A percentile compares a stretch with the other conserved stretches of the same genome.
Evolutionary conservation across 75 land plant genomes (phyloP).

Genomic region (Isoetes taiwanensis): DNA sequence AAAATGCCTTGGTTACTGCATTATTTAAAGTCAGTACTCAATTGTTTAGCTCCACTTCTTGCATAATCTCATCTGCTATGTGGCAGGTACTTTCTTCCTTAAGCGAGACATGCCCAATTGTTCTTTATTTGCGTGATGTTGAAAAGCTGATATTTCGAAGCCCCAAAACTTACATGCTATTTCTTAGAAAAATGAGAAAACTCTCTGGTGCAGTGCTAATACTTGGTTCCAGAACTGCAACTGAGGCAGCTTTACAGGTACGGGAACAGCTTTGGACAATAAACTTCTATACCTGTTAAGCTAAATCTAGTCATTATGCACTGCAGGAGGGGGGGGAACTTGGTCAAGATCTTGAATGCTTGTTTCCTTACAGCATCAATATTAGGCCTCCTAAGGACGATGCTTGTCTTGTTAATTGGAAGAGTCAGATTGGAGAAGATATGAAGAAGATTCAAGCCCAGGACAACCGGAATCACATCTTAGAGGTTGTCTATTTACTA

Average conservation of each 20-base stretch:
- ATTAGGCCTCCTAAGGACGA: conserved; percentile 70
- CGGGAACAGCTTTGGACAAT: too few species aligned
- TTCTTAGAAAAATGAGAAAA: conserved; percentile 51
- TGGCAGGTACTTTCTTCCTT: conserved; percentile 50
- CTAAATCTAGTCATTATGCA: neutral
- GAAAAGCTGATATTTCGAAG: conserved; percentile 50
- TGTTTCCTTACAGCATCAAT: conserved; percentile 71
- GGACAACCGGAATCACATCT: conserved; percentile 71
- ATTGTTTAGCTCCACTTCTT: too few species aligned
- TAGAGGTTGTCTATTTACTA: too few species aligned
- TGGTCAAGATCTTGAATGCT: conserved; percentile 28
- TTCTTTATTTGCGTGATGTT: conserved; percentile 71
- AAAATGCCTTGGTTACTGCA: conserved; percentile 47
- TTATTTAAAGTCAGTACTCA: conserved; percentile 89
- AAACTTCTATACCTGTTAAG: neutral
- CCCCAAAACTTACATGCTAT: conserved; percentile 35
- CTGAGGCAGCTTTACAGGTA: conserved; percentile 16
- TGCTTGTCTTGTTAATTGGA: conserved; percentile 53
- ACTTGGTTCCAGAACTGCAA: conserved; percentile 52
- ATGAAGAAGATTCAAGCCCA: conserved; percentile 68
- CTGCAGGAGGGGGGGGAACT: conserved; percentile 7
- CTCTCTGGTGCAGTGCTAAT: conserved; percentile 52
- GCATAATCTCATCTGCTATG: too few species aligned
- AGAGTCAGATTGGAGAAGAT: conserved; percentile 67
- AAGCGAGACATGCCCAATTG: conserved; percentile 41